Evolutionary conservation across 345 rosid genomes (phyloP), one percentile per base, ranked within the genome.

Genomic region (Isatis tinctoria): DNA sequence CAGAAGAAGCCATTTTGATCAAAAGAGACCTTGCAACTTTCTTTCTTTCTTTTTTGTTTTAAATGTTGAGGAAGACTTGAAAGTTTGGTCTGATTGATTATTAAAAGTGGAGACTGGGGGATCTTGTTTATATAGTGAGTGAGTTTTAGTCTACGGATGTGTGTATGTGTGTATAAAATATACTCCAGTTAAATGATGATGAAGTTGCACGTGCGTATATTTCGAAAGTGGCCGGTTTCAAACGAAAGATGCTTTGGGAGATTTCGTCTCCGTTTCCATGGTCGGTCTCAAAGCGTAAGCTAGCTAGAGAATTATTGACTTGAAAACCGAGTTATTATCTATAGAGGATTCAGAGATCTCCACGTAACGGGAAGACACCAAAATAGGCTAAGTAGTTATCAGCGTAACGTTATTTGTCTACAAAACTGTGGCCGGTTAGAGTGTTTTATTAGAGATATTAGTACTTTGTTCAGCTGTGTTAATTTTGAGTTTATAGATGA

Each of bases 1-100:
- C 30, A 70, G 70, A 47, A 54, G 71, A 54, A 69, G 75, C 79
- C 79, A 63, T 66, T 30, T 43, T 53, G 36, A 41, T 41, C 40
- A 60, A 74, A 26, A 18, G 4, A 40, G 43, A 13, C 28, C 26
- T 37, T 48, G 17, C 3, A 9, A 27, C 12, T 11, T 39, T 39
- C 0, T 28, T 40, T 8, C n/a, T n/a, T 13, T 13, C 0, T 35
- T 35, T 35, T 45, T 45, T 0, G 5, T 6, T 30, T 1, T 44
- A 5, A 7, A 47, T 47, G 26, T 45, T 17, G 8, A 45, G 26
- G 3, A 44, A n/a, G 52, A 47, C 53, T 17, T 13, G 44, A 39
- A 27, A 37, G 11, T 44, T 12, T 49, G 35, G 28, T 58, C 3
- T 66, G 43, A 45, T 47, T 33, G 53, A 40, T 27, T 12, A 28